Base-by-base conservation (phyloP, 163 green algal genomes). In the Chloroidium sp. region DNA sequence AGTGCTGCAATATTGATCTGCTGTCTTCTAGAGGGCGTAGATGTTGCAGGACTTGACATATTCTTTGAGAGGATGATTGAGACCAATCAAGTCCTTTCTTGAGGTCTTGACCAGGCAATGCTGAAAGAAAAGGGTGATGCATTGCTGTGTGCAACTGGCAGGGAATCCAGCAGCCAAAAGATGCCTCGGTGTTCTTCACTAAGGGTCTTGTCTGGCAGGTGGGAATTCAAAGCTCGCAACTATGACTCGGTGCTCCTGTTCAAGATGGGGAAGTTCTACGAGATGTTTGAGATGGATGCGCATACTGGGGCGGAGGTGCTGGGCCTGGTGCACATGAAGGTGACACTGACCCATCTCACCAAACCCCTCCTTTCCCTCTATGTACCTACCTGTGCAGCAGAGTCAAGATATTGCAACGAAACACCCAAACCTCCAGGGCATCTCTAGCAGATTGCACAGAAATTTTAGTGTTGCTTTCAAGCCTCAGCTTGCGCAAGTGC, bases 261-360 rank as follows among this genome's bases (percentile, higher is more conserved):
- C 91, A 98, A 99, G 88, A 95, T 98, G 90, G 93, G 94, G 82
- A 97, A 97, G 85, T 97, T 97, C 82, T 97, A 97, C 82, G 94
- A 97, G 89, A 93, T 99, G 90, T 99, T 97, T 89, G 95, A 99
- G 89, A 99, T 99, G 96, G 96, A 99, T 82, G 92, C 96, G 3
- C 93, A 96, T 83, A 84, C 97, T 3, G 96, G 94, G 10, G 93
- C 91, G 75, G 92, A 97, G 62, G 87, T 95, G 62, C 88, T 98
- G 60, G 94, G 93, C 14, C 88, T 99, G 74, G 82, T 84, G 4
- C 97, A 97, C 90, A 99, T 99, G 96, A 97, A 95, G 89, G 89
- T 85, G 59, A 36, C 75, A 2, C 10, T 64, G 1, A 36, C 2
- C 6, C 4, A 12, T n/a, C 62, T 76, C 6, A n/a, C 67, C 67